These are phyloP conservation scores for Thymus quinquecostatus DNA, from an alignment of 257 asterid species.

Conservation along the genomic window DNA sequence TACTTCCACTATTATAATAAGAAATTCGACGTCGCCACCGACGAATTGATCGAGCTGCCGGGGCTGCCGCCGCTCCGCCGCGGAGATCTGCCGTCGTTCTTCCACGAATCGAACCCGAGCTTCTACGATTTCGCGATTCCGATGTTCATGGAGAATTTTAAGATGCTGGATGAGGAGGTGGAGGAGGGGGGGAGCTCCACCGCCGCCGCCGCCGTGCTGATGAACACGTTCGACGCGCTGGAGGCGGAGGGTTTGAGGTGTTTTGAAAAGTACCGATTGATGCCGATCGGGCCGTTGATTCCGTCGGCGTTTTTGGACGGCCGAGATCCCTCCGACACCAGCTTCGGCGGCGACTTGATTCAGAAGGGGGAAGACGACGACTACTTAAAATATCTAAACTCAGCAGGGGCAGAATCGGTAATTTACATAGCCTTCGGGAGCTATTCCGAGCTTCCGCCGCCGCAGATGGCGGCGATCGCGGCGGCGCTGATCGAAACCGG, in stretches of 20 bases:
- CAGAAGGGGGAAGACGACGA: not conserved
- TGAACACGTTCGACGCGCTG: constrained; percentile 49
- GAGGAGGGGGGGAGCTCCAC: too few relatives aligned
- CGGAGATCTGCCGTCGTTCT: constrained; percentile 40
- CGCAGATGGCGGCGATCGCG: constrained; percentile 48
- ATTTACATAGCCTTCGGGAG: constrained; percentile 59
- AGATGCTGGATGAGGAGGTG: constrained; percentile 31
- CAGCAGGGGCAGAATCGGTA: constrained; percentile 31
- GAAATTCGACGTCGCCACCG: not conserved
- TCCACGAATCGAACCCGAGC: constrained; percentile 25
- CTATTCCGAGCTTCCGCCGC: constrained; percentile 33
- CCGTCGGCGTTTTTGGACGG: constrained; percentile 53
- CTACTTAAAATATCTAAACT: constrained; percentile 38
- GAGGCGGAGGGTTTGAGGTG: constrained; percentile 42
- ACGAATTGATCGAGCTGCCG: constrained; percentile 27
- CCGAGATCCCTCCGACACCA: constrained; percentile 36
- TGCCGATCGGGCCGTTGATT: constrained; percentile 54
- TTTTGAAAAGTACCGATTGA: constrained; percentile 33
- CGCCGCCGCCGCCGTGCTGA: constrained; percentile 25
- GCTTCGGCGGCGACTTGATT: constrained; percentile 43
- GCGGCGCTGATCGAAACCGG: constrained; percentile 32
- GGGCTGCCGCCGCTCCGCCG: constrained; percentile 31
- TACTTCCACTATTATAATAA: constrained; percentile 29
- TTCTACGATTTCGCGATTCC: constrained; percentile 24
- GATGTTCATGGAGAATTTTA: constrained; percentile 24